Evolutionary conservation across 306 rosid species (phyloP), one percentile per base, ranked within the genome.

Genomic region (Cucumis sativus): DNA sequence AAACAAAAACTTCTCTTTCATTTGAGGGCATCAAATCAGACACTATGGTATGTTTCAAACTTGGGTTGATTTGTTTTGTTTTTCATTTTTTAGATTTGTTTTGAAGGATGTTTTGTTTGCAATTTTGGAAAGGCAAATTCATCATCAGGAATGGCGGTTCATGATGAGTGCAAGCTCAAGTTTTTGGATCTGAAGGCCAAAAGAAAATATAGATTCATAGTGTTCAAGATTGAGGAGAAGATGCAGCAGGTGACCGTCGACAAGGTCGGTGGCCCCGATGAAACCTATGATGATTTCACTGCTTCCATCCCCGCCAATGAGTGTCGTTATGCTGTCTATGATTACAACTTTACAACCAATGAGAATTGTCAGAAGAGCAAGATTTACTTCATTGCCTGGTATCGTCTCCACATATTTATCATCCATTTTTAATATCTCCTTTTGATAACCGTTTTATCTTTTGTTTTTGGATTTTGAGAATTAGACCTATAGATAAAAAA

Each of bases 81-180:
- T 47, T 47, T 47, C 10, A 9, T 43, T 16, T 49, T 17, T 52
- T 61, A 25, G 5, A 60, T 61, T 61, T 28, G 67, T 64, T 23
- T 45, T 0, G 17, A 49, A 23, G 41, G 45, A 70, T 66, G 65
- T 23, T 14, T 60, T 65, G 20, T 14, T 70, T 47, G 21, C 40
- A 71, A 45, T 71, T 30, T 51, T 51, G 23, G 37, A 15, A 0
- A 77, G 80, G 80, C 80, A 55, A 77, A 77, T 63, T 64, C 80
- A 77, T 21, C 80, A 28, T 77, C 80, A 30, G 80, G 80, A 77
- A 77, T 77, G 80, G 80, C 74, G 8, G 80, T 77, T 13, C 68
- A 63, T 35, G 80, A 77, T 51, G 80, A 77, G 11, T 77, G 80
- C 60, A 77, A 77, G 73, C 73, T 62, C 33, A 77, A 17, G 72